These are phyloP conservation scores for Candida nanaspora DNA, from an alignment of 805 yeast species.

Conservation along the genomic window DNA sequence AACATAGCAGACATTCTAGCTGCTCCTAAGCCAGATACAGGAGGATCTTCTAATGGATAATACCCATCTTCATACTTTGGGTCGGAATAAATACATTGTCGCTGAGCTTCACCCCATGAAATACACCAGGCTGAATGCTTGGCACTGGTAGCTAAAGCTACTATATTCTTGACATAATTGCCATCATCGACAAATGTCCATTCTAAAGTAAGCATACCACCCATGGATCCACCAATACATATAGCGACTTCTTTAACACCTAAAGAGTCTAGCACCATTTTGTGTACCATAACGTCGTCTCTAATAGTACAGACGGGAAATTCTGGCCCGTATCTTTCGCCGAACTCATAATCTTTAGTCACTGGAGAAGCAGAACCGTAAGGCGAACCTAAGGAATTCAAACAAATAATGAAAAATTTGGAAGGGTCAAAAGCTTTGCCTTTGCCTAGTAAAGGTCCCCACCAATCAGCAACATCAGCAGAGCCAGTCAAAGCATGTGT, in stretches of 20 bases:
- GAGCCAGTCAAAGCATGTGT: constrained; percentile 97
- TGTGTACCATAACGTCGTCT: constrained; percentile 83
- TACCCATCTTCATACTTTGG: constrained; percentile 91
- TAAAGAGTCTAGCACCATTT: constrained; percentile 65
- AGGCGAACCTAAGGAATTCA: constrained; percentile 93
- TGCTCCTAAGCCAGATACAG: constrained; percentile 82
- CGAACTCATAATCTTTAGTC: constrained; percentile 70
- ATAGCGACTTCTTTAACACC: constrained; percentile 77
- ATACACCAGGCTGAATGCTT: constrained; percentile 98
- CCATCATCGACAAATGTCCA: constrained; percentile 62
- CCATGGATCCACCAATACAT: constrained; percentile 97
- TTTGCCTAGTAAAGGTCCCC: constrained; percentile 92
- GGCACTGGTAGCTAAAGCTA: constrained; percentile 91
- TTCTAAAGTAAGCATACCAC: constrained; percentile 93
- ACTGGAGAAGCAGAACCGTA: constrained; percentile 94
- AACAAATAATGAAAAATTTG: constrained; percentile 76
- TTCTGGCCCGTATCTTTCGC: constrained; percentile 81
- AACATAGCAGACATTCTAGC: constrained; percentile 96
- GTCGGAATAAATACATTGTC: constrained; percentile 93
- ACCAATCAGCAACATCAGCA: constrained; percentile 94
- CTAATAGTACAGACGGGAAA: constrained; percentile 92
- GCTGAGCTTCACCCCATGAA: constrained; percentile 97
- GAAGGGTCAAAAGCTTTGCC: constrained; percentile 88
- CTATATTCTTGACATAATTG: constrained; percentile 58
- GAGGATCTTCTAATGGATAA: constrained; percentile 71